These are phyloP conservation scores for Plantago coronopus DNA, from an alignment of 305 asterid species.

Conservation along the genomic window DNA sequence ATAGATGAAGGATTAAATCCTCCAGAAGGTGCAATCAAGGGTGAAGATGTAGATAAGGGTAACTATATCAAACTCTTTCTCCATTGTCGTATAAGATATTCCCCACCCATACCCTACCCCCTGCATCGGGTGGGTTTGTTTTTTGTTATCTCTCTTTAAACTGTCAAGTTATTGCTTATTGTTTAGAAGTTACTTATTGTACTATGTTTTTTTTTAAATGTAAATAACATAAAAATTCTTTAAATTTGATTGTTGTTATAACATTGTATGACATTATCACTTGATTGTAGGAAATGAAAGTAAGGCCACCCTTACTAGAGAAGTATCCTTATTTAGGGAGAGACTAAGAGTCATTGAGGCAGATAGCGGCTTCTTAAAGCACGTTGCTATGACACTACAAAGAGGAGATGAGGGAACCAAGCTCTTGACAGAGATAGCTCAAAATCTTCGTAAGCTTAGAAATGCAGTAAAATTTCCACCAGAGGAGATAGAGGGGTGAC, in stretches of 20 bases:
- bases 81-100: too few species aligned
- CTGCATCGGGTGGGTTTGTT: too few species aligned
- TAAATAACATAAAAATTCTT: too few species aligned
- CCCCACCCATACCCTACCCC: too few species aligned
- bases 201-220: too few species aligned
- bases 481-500: conserved; percentile 30
- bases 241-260: not conserved
- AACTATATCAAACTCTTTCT: not conserved
- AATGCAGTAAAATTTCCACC: conserved; percentile 27
- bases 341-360: conserved; percentile 76
- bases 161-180: too few species aligned
- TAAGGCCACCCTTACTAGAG: conserved; percentile 51
- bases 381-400: conserved; percentile 70
- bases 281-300: conserved; percentile 30
- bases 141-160: not conserved
- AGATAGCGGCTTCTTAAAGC: conserved; percentile 82
- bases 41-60: conserved; percentile 43
- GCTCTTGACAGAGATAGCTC: conserved; percentile 77
- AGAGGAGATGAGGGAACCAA: conserved; percentile 60
- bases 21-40: conserved; percentile 23
- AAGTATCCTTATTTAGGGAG: conserved; percentile 54
- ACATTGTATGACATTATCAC: not conserved
- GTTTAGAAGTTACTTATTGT: too few species aligned
- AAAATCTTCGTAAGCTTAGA: conserved; percentile 57
- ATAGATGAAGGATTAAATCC: conserved; percentile 29